A percentile compares a stretch with the other conserved stretches of the same genome.
phyloP scores from a whole-genome alignment of 257 asterid species.

The Leptodermis oblonga region DNA sequence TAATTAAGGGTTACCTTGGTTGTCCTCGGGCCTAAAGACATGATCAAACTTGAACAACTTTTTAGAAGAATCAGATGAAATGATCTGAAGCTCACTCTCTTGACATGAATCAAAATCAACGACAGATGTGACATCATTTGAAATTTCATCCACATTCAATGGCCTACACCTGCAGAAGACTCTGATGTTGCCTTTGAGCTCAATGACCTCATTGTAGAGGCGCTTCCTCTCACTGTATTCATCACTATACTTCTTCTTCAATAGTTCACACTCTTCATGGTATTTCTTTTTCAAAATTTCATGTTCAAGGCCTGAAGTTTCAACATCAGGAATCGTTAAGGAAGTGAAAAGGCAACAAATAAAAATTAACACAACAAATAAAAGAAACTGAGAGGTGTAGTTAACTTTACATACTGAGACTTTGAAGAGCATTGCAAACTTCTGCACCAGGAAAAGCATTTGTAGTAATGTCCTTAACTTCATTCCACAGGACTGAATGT shows the following conservation, averaged over 20 bases:
- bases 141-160: constrained; percentile 63
- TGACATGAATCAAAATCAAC: constrained; percentile 71
- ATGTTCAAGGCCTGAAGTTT: constrained; percentile 51
- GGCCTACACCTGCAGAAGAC: constrained; percentile 99
- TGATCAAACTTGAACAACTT: constrained; percentile 86
- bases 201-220: constrained; percentile 87
- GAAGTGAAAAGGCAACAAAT: constrained; percentile 4
- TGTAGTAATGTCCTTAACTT: constrained; percentile 55
- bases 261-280: constrained; percentile 45
- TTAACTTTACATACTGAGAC: constrained; percentile 46
- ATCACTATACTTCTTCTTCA: constrained; percentile 68
- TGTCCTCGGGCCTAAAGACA: constrained; percentile 73
- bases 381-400: constrained; percentile 1
- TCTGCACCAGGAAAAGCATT: constrained; percentile 61
- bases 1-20: constrained; percentile 51
- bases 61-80: constrained; percentile 65
- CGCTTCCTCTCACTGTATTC: constrained; percentile 69
- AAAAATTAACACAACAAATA: background rate
- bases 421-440: constrained; percentile 48
- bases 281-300: constrained; percentile 53
- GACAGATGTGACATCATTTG: constrained; percentile 54
- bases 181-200: constrained; percentile 89
- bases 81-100: constrained; percentile 77
- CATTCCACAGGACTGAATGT: constrained; percentile 43
- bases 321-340: background rate